Conservation (phyloP, 2,329 filamentous ascomycete species). For the Clarireedia paspali region DNA sequence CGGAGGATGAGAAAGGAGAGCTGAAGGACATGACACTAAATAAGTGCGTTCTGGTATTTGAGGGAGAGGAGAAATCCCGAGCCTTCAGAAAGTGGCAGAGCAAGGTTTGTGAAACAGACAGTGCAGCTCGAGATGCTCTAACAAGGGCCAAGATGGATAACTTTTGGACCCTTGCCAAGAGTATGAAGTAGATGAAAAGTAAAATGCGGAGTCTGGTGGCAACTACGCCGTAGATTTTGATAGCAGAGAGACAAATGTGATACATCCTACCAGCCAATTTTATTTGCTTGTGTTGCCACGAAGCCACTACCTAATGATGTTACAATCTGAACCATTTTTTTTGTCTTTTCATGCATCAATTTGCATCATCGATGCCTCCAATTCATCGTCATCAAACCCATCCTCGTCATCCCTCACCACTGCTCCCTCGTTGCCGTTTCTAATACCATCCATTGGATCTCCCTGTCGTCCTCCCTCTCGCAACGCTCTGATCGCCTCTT, state of each 20-base stretch:
- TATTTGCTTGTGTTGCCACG: neutral
- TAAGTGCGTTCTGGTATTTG: conserved; percentile 77
- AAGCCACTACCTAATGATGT: neutral
- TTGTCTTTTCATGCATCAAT: conserved; percentile 16
- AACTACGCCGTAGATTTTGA: neutral
- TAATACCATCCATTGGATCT: conserved; percentile 11
- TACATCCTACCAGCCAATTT: conserved; percentile 1
- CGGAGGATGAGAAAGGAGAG: conserved; percentile 69
- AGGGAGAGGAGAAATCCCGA: conserved; percentile 76
- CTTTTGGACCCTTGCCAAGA: conserved; percentile 89
- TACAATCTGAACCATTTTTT: neutral
- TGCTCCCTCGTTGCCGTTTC: conserved; percentile 16
- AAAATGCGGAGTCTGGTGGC: neutral
- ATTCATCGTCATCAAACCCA: conserved; percentile 29
- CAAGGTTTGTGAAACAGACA: conserved; percentile 87
- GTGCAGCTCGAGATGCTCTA: conserved; percentile 75
- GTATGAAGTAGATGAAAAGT: conserved; percentile 24
- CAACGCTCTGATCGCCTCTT: conserved; percentile 58
- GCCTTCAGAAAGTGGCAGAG: conserved; percentile 83
- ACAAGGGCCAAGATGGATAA: conserved; percentile 83
- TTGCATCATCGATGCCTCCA: conserved; percentile 46
- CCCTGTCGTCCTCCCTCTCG: conserved; percentile 31
- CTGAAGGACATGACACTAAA: conserved; percentile 78
- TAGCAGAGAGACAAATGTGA: neutral
- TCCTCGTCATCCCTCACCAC: conserved; percentile 22